A percentile compares a stretch with the other conserved stretches of the same genome.
phyloP scores from a whole-genome alignment of 164 flowering plant species.

The Nelumbo lutea region DNA sequence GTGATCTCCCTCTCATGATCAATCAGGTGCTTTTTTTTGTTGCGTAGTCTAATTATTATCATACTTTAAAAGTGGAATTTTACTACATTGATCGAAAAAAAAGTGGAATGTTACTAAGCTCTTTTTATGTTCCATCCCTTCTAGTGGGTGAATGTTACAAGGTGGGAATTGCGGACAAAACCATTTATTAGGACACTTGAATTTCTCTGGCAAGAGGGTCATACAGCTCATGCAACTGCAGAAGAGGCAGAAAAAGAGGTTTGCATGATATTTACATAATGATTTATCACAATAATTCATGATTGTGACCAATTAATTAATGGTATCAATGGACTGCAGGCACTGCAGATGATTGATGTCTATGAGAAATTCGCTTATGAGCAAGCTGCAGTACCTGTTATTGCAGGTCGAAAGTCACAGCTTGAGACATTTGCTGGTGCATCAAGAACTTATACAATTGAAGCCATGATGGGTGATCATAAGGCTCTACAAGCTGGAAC shows the following conservation, averaged over 20 bases:
- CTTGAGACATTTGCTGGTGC: conserved; percentile 99
- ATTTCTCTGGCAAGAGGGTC: conserved; percentile 99
- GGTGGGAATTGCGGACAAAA: conserved; percentile 99
- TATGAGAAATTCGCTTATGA: conserved; percentile 89
- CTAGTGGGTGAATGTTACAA: conserved; percentile 98
- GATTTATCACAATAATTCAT: background rate
- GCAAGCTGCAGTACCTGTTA: conserved; percentile 95
- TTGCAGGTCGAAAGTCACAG: conserved; percentile 88
- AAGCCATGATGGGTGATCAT: conserved; percentile 99
- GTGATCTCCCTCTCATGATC: conserved; percentile 96
- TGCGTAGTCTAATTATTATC: background rate
- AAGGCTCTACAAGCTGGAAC: conserved; percentile 98
- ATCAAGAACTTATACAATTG: conserved; percentile 80
- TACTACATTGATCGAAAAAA: background rate
- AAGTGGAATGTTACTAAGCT: background rate
- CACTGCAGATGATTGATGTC: conserved; percentile 86
- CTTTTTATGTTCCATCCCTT: conserved; percentile 8
- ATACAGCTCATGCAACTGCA: conserved; percentile 89
- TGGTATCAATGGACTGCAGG: conserved; percentile 52
- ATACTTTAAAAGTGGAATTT: background rate
- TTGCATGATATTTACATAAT: conserved; percentile 1
- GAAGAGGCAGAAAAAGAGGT: conserved; percentile 99
- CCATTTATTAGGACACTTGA: conserved; percentile 97
- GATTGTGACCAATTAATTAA: conserved; percentile 5
- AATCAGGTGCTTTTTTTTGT: conserved; percentile 59